These are phyloP conservation scores for Prosopis cineraria DNA, from an alignment of 306 rosid genomes.

Conservation along the genomic window DNA sequence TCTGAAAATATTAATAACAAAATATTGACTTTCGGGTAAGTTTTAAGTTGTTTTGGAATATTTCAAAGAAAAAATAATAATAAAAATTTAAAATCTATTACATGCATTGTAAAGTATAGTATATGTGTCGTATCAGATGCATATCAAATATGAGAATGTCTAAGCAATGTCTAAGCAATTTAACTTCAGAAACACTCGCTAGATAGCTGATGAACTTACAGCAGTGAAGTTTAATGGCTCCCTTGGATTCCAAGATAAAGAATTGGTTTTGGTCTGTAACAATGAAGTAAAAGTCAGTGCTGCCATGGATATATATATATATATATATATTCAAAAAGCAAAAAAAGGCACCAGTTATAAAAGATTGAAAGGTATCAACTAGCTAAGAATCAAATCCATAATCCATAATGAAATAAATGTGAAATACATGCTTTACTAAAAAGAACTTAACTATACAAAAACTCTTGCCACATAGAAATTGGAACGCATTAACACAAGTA, in stretches of 20 bases:
- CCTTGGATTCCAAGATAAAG: conserved; percentile 95
- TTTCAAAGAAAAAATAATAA: not conserved
- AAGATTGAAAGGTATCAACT: not conserved
- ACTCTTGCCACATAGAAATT: not conserved
- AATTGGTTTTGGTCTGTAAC: conserved; percentile 82
- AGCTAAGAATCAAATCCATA: not conserved
- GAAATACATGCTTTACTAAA: conserved; percentile 7
- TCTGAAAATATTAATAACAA: too few species aligned
- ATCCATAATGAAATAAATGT: not conserved
- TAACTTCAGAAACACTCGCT: conserved; percentile 2
- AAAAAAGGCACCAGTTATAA: not conserved
- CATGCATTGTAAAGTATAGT: not conserved
- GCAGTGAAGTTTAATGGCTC: conserved; percentile 94
- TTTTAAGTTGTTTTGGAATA: too few species aligned
- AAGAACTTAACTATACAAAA: not conserved
- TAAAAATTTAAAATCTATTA: not conserved
- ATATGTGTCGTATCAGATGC: not conserved
- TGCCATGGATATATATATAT: conserved; percentile 22
- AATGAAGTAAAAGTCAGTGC: conserved; percentile 43
- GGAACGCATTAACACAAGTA: not conserved
- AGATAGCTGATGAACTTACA: conserved; percentile 57
- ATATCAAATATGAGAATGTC: not conserved
- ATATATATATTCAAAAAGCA: conserved; percentile 15
- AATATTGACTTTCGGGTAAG: too few species aligned
- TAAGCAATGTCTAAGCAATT: too few species aligned